phyloP scores from a whole-genome alignment of 257 asterid species.

The Leptodermis oblonga region DNA sequence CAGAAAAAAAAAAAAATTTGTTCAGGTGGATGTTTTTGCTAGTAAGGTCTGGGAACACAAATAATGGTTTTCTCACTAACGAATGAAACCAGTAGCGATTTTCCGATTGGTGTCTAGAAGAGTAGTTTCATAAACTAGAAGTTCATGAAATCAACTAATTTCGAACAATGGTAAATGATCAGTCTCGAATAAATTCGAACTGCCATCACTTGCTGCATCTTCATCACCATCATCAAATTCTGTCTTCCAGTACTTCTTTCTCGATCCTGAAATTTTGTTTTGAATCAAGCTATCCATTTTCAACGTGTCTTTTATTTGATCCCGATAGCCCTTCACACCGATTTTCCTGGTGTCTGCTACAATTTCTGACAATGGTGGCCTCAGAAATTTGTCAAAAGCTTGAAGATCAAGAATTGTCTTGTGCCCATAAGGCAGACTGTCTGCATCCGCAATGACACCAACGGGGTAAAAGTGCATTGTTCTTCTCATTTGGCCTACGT shows the following conservation, averaged over 20 bases:
- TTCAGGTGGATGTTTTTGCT: no score
- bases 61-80: conserved; percentile 21
- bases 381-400: conserved; percentile 15
- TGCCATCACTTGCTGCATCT: conserved; percentile 59
- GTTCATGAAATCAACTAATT: conserved; percentile 51
- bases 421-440: conserved; percentile 52
- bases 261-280: no score
- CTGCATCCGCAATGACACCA: conserved; percentile 53
- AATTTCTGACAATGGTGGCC: conserved; percentile 35
- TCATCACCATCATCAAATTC: conserved; percentile 10
- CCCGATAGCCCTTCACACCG: conserved; percentile 14
- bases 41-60: no score
- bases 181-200: conserved; percentile 81
- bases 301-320: conserved; percentile 17
- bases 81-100: conserved; percentile 49
- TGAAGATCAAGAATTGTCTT: conserved; percentile 27
- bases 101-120: conserved; percentile 43
- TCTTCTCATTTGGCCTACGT: conserved; percentile 43
- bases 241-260: no score
- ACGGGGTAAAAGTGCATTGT: conserved; percentile 65
- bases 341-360: conserved; percentile 19
- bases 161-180: conserved; percentile 53
- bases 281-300: not conserved
- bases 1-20: no score
- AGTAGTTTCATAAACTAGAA: conserved; percentile 82